A percentile compares a stretch with the other conserved stretches of the same genome.
These are phyloP conservation scores for Geotrichum bryndzae DNA, from an alignment of 1,139 yeast genomes.

Conservation along the genomic window DNA sequence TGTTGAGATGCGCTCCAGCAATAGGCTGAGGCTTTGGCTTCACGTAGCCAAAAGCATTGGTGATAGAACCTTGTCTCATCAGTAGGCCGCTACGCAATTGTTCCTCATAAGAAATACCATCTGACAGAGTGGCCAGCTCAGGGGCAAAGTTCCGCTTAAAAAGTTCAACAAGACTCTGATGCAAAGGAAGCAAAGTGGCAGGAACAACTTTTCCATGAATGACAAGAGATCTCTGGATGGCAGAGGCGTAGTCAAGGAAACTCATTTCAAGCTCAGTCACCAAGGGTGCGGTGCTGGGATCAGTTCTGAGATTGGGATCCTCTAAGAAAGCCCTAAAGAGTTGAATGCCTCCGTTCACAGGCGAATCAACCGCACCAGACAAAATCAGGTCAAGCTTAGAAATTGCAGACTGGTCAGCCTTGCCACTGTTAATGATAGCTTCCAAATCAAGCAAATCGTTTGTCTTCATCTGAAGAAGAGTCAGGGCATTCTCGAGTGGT, in stretches of 20 bases:
- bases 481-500: conserved; percentile 76
- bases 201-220: conserved; percentile 67
- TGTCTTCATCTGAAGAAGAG: conserved; percentile 59
- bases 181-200: conserved; percentile 52
- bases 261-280: conserved; percentile 50
- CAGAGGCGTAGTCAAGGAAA: conserved; percentile 62
- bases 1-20: not conserved
- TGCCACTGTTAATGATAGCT: conserved; percentile 46
- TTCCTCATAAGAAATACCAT: conserved; percentile 22
- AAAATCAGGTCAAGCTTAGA: conserved; percentile 65
- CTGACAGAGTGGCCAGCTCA: conserved; percentile 48
- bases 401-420: conserved; percentile 43
- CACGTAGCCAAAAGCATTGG: not conserved
- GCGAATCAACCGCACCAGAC: conserved; percentile 86
- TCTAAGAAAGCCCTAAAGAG: conserved; percentile 68
- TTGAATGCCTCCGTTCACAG: conserved; percentile 88
- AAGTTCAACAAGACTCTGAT: conserved; percentile 56
- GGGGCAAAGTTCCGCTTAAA: conserved; percentile 62
- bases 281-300: conserved; percentile 36
- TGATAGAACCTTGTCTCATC: not conserved
- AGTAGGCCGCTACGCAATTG: conserved; percentile 5
- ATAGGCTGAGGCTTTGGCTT: not conserved
- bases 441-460: conserved; percentile 68
- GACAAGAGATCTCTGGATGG: conserved; percentile 58
- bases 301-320: conserved; percentile 38